Base-by-base conservation (phyloP, 2,329 filamentous ascomycete genomes). In the Rhexocercosporidium sp. region DNA sequence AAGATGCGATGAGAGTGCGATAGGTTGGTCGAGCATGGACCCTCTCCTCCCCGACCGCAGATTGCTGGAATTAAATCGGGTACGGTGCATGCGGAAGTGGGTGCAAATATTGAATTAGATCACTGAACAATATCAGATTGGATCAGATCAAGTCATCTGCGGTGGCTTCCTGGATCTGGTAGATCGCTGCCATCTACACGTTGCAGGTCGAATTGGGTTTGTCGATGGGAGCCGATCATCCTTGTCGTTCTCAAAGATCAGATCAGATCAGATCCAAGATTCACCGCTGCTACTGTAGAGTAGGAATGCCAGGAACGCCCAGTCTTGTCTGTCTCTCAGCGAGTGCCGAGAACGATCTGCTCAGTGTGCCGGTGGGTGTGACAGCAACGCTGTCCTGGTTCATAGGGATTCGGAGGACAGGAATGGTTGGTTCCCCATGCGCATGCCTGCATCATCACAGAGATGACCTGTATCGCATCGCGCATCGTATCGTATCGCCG, bases 281-380 rank as follows among this genome's bases (percentile, higher is more conserved):
- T 53, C 49, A 31, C 27, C 49, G 49, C 14, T 53, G 22, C 47
- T 22, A n/a, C n/a, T n/a, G n/a, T n/a, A n/a, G n/a, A n/a, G n/a
- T n/a, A 54, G 18, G 27, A 54, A 25, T 31, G 51, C 29, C 31
- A n/a, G n/a, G n/a, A n/a, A n/a, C 34, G 34, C 34, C 34, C 44
- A n/a, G 16, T 47, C 44, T 22, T 47, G 20, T 11, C n/a, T 47
- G 44, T 47, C 44, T 22, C 44, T 47, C 44, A 27, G 31, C 60
- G 66, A 69, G 64, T 69, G 66, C 66, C 66, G 66, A 49, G 39
- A n/a, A 37, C 39, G 66, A 66, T 66, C 59, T 39, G 54, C 53
- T 51, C 41, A 31, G 34, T 29, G 31, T 49, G n/a, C 62, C 62
- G 62, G 62, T 41, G 37, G 22, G 20, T 62, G 41, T 60, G 27